Evolutionary conservation across 176 grass and related monocot genomes (phyloP).

Genomic region (Aegilops sharonensis): DNA sequence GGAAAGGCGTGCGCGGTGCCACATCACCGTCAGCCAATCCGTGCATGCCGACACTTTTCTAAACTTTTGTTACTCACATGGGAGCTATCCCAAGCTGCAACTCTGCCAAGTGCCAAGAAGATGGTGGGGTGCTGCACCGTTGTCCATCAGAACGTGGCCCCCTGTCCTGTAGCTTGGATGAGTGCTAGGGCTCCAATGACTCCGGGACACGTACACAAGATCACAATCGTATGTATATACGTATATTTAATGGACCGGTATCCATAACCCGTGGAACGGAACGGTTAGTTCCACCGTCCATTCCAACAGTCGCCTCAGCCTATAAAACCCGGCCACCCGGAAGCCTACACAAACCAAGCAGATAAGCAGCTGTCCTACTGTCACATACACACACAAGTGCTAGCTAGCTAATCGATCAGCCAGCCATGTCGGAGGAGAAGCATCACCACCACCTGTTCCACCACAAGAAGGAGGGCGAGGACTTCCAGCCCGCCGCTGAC

Average conservation of each 20-base stretch:
- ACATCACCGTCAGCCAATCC: neutral
- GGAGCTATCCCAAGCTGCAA: neutral
- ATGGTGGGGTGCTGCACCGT: neutral
- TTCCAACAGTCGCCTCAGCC: conserved; percentile 17
- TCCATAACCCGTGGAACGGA: neutral
- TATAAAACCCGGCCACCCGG: conserved; percentile 28
- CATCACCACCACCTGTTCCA: conserved; percentile 51
- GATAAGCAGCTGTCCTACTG: neutral
- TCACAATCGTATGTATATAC: neutral
- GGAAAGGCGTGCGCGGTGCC: neutral
- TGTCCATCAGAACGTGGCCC: no score
- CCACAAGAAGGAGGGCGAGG: conserved; percentile 67
- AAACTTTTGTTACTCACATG: neutral
- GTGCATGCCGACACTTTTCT: neutral
- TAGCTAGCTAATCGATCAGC: neutral
- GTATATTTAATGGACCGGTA: neutral
- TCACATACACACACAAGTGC: neutral
- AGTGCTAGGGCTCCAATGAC: neutral
- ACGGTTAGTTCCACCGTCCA: conserved; percentile 1
- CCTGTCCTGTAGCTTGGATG: neutral
- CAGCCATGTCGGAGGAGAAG: conserved; percentile 60
- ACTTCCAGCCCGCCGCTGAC: neutral
- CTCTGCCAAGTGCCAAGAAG: neutral
- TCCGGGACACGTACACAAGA: neutral
- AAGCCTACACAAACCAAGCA: neutral